Evolutionary conservation across 768 basidiomycete genomes (phyloP).

Genomic region (Suillus placidus): DNA sequence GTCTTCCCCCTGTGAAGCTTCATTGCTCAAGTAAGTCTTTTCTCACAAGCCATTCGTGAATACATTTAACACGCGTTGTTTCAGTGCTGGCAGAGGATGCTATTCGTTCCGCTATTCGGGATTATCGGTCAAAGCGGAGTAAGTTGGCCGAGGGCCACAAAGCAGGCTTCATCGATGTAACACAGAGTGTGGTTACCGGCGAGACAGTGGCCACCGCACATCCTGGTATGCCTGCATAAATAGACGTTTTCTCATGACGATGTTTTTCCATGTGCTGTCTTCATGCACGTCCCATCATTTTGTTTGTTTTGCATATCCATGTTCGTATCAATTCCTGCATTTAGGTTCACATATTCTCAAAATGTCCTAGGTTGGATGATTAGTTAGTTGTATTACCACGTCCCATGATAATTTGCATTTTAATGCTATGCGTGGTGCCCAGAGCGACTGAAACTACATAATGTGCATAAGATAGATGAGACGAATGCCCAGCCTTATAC

Average conservation of each 20-base stretch:
- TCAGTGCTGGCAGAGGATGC: constrained; percentile 97
- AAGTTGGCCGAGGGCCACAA: constrained; percentile 52
- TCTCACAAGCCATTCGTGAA: constrained; percentile 10
- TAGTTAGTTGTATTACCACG: constrained; percentile 11
- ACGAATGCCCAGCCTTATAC: constrained; percentile 20
- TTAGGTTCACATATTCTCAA: constrained; percentile 24
- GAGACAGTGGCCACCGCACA: constrained; percentile 57
- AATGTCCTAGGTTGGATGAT: constrained; percentile 8
- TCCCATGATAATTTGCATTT: constrained; percentile 9
- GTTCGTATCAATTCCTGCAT: constrained; percentile 15
- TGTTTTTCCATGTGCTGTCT: constrained; percentile 1
- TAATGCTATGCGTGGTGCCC: not conserved
- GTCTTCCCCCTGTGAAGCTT: constrained; percentile 93
- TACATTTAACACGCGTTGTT: constrained; percentile 24
- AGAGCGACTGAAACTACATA: not conserved
- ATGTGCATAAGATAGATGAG: not conserved
- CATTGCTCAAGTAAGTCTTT: constrained; percentile 83
- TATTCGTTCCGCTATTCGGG: constrained; percentile 96
- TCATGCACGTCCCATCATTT: constrained; percentile 7
- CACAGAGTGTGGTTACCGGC: constrained; percentile 56
- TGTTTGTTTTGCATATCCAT: constrained; percentile 5
- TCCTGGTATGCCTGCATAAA: constrained; percentile 40
- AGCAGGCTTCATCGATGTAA: constrained; percentile 70
- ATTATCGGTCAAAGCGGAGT: constrained; percentile 86
- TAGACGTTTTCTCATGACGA: constrained; percentile 8